These are phyloP conservation scores for Blastocystis sp. DNA, from an alignment of 352 stramenopile species.

Conservation along the genomic window DNA sequence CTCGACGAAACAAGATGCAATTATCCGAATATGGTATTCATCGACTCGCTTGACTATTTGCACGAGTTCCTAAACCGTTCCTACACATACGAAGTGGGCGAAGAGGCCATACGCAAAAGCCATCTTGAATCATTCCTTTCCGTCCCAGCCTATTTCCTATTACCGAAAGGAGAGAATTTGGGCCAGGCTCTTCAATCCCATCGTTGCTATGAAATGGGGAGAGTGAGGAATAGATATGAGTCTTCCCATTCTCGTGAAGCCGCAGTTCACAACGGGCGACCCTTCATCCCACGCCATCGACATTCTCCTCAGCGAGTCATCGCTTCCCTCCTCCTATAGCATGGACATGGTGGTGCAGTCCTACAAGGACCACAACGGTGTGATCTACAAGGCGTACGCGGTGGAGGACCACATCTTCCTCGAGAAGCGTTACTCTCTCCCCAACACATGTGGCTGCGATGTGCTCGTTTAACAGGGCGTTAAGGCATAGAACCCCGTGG, in stretches of 20 bases:
- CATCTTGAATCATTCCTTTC: background rate
- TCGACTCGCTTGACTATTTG: conserved; percentile 6
- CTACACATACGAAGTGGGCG: conserved; percentile 22
- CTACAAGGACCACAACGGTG: conserved; percentile 19
- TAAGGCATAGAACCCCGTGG: conserved; percentile 5
- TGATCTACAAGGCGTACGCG: conserved; percentile 49
- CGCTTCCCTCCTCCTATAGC: background rate
- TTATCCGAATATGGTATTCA: conserved; percentile 11
- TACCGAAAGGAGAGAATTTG: conserved; percentile 8
- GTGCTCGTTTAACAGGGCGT: background rate
- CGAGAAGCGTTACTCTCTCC: conserved; percentile 49
- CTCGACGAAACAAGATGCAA: background rate
- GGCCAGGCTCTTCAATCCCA: background rate
- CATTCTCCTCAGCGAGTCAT: background rate
- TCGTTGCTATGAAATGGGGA: background rate
- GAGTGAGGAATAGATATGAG: background rate
- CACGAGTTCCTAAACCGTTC: background rate
- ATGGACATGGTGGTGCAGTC: conserved; percentile 34
- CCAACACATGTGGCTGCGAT: conserved; percentile 1
- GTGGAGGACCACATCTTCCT: conserved; percentile 2
- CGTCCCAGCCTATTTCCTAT: conserved; percentile 1
- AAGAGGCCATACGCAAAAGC: background rate
- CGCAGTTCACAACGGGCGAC: background rate
- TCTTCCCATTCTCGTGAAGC: conserved; percentile 32
- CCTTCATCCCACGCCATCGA: conserved; percentile 1